Evolutionary conservation across 257 asterid species (phyloP).

Genomic region (Solanum gandarillasii): DNA sequence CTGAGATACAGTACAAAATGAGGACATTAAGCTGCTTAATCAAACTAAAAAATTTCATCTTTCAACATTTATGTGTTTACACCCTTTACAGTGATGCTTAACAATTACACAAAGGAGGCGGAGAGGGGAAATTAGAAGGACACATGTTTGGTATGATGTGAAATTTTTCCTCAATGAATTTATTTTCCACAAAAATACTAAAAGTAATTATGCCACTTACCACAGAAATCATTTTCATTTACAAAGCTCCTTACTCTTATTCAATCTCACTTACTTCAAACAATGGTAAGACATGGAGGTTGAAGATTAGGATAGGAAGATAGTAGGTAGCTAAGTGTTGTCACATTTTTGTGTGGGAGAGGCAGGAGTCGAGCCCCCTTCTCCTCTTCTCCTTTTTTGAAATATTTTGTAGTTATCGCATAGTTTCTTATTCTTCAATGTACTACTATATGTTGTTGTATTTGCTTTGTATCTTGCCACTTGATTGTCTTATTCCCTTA

Average conservation of each 20-base stretch:
- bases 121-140: background rate
- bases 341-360: background rate
- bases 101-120: background rate
- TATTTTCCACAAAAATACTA: background rate
- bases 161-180: background rate
- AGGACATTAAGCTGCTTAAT: background rate
- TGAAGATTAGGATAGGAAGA: background rate
- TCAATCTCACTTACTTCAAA: background rate
- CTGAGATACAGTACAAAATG: background rate
- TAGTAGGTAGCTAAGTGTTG: background rate
- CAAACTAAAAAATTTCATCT: background rate
- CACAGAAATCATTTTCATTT: background rate
- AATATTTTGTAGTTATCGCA: background rate
- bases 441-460: background rate
- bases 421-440: background rate
- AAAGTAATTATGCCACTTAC: background rate
- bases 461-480: background rate
- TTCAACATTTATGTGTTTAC: background rate
- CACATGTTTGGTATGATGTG: no score
- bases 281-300: background rate
- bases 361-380: background rate
- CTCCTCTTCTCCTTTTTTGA: background rate
- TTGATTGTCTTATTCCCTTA: no score
- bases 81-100: background rate
- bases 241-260: background rate